A percentile compares a stretch with the other conserved stretches of the same genome.
Evolutionary conservation across 768 basidiomycete species (phyloP).

Genomic region (Tylopilus cervinicoccineus): DNA sequence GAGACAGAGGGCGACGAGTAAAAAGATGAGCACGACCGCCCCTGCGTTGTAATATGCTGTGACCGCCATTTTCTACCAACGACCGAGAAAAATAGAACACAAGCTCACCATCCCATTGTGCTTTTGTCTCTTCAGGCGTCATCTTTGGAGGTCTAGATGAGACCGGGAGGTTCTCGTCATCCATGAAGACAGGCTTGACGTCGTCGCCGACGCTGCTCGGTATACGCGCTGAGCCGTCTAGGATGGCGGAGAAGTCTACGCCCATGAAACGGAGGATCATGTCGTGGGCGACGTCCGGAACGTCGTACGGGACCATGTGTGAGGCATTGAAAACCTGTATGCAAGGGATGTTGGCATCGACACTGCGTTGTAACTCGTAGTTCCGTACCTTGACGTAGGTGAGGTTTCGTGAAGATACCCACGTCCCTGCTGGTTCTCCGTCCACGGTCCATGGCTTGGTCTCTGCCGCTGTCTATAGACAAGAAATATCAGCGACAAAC

Average conservation of each 20-base stretch:
- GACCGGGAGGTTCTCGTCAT: slow-evolving; percentile 37
- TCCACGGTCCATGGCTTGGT: slow-evolving; percentile 76
- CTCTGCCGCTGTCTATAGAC: slow-evolving; percentile 56
- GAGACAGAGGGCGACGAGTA: slow-evolving; percentile 64
- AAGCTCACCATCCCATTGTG: slow-evolving; percentile 88
- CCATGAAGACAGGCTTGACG: slow-evolving; percentile 60
- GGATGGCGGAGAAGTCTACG: slow-evolving; percentile 77
- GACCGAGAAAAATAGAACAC: neutral
- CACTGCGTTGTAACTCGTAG: neutral
- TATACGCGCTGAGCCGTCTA: slow-evolving; percentile 76
- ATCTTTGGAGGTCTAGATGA: slow-evolving; percentile 42
- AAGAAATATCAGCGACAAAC: neutral
- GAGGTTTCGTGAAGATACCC: slow-evolving; percentile 85
- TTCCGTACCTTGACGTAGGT: slow-evolving; percentile 81
- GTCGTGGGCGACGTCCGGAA: slow-evolving; percentile 86
- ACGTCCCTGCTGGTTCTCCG: slow-evolving; percentile 77
- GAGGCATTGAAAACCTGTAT: slow-evolving; percentile 84
- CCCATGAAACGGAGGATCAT: slow-evolving; percentile 99
- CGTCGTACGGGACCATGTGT: slow-evolving; percentile 92
- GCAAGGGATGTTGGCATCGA: neutral
- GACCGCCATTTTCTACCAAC: neutral
- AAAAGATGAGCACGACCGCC: slow-evolving; percentile 78
- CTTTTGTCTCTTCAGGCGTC: slow-evolving; percentile 73
- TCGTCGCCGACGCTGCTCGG: slow-evolving; percentile 76
- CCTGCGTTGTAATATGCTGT: slow-evolving; percentile 94